These are phyloP conservation scores for Fragosphaeria purpurea DNA, from an alignment of 2,329 filamentous ascomycete genomes.

Conservation along the genomic window DNA sequence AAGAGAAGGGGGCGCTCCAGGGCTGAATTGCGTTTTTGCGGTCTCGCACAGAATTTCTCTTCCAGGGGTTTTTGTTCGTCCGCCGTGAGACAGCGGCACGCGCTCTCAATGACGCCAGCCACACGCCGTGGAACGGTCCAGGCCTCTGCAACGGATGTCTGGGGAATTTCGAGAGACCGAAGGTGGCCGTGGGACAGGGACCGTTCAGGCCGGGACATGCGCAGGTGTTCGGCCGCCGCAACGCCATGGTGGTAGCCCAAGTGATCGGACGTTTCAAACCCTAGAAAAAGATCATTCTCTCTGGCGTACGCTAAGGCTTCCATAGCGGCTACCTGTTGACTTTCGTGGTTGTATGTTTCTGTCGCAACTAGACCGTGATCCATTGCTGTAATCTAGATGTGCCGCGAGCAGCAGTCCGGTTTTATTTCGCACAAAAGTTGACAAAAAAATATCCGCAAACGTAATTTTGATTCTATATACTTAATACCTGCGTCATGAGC, in stretches of 20 bases:
- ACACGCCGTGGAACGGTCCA: constrained; percentile 7
- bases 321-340: too few relatives aligned
- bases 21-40: background rate
- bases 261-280: constrained; percentile 4
- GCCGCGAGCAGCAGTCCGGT: too few relatives aligned
- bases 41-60: background rate
- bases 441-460: too few relatives aligned
- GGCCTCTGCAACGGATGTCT: constrained; percentile 1
- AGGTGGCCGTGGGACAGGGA: constrained; percentile 2
- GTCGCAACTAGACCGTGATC: too few relatives aligned
- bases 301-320: constrained; percentile 1
- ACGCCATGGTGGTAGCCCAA: constrained; percentile 1
- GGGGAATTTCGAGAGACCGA: background rate
- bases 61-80: background rate
- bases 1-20: constrained; percentile 8
- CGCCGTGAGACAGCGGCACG: background rate
- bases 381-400: too few relatives aligned
- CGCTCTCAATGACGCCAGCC: background rate
- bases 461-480: too few relatives aligned
- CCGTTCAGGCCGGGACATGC: background rate
- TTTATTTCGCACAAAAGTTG: too few relatives aligned
- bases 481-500: too few relatives aligned
- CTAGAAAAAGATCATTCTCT: constrained; percentile 4
- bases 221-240: background rate
- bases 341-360: too few relatives aligned